Base-by-base conservation (phyloP, 179 eudicot genomes). In the Actinidia chinensis region DNA sequence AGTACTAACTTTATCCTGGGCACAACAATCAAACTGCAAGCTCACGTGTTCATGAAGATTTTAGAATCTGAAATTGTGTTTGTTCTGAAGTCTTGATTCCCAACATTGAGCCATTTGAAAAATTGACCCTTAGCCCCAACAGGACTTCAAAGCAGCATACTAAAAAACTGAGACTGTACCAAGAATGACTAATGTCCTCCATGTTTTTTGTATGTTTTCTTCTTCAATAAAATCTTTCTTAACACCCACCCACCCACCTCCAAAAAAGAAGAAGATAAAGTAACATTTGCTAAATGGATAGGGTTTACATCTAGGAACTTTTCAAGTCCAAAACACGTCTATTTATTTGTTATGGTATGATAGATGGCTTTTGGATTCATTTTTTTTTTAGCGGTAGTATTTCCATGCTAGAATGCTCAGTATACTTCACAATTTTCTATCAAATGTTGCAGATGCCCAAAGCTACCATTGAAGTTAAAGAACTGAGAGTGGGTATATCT, bases 381-480 rank as follows among this genome's bases (percentile, higher is more conserved):
- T 71, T 61, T 18, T 46, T 66, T 40, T 55, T 59, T 9, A 17
- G 71, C 48, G 43, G 6, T 36, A n/a, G 43, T 46, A 63, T 54
- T 55, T 81, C 44, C 42, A 43, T 18, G 59, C 22, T 65, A 55
- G 6, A 36, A 50, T 68, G 55, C 46, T 74, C 47, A 11, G 54
- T 52, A 5, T 56, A 48, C 22, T 42, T 12, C 69, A 8, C 68
- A 55, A 70, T 73, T 66, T 71, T 58, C 58, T 65, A 11, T 74
- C 50, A 58, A 65, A 58, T 70, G 56, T 54, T 88, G 88, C 97
- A 96, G 99, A 90, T 87, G 59, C 93, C 97, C 68, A 92, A 91
- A 80, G 93, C 92, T 80, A 85, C 87, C 73, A 59, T 94, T 73
- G 99, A 96, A 84, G 83, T 92, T 73, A 94, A 94, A 86, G 95